phyloP scores from a whole-genome alignment of 768 basidiomycete species.

The Leccinellum rugosiceps region DNA sequence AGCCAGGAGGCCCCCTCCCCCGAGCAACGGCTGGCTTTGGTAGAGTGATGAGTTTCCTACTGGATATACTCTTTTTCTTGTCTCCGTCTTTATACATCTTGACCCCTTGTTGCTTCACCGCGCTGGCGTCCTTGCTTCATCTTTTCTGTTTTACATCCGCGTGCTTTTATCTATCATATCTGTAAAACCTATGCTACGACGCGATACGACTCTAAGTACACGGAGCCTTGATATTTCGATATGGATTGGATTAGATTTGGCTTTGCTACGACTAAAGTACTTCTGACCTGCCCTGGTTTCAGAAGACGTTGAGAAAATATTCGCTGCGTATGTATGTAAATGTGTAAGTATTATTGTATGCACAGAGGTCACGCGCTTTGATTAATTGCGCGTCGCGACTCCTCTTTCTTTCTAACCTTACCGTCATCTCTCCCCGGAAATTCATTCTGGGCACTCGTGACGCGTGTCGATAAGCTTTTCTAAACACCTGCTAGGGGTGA shows the following conservation, averaged over 20 bases:
- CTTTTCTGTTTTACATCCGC: slow-evolving; percentile 6
- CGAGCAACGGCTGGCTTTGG: slow-evolving; percentile 59
- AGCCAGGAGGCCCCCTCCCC: slow-evolving; percentile 45
- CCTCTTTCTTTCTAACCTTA: background rate
- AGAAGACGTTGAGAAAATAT: too few relatives aligned
- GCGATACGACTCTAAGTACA: slow-evolving; percentile 24
- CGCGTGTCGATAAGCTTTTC: slow-evolving; percentile 1
- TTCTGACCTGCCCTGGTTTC: background rate
- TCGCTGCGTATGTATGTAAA: background rate
- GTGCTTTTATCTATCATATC: slow-evolving; percentile 6
- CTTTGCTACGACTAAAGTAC: background rate
- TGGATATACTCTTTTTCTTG: slow-evolving; percentile 37
- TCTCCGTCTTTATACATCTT: slow-evolving; percentile 14
- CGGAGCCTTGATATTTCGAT: slow-evolving; percentile 9
- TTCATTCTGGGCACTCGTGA: background rate
- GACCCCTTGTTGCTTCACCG: slow-evolving; percentile 23
- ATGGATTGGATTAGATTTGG: slow-evolving; percentile 10
- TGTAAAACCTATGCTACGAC: slow-evolving; percentile 17
- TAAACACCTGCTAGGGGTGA: background rate
- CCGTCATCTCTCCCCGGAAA: background rate
- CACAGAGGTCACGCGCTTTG: background rate
- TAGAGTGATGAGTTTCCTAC: slow-evolving; percentile 27
- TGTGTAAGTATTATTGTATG: background rate
- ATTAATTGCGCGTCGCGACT: background rate
- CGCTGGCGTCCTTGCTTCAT: slow-evolving; percentile 20